Conservation (phyloP, 139 green algal genomes). For the Ettlia oleoabundans region DNA sequence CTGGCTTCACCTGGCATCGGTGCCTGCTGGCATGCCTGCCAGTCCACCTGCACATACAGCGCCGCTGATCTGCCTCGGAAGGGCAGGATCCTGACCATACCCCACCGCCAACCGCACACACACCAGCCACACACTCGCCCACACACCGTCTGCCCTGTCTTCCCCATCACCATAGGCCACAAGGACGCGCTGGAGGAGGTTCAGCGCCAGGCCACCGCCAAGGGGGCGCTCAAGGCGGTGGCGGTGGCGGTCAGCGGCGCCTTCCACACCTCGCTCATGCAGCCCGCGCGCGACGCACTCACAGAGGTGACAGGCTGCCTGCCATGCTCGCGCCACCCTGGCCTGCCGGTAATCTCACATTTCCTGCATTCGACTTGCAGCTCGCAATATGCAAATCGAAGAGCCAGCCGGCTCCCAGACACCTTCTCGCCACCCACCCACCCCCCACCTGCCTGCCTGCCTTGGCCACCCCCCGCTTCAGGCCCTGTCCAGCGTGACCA, state of each 20-base stretch:
- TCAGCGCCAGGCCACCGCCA: constrained; percentile 55
- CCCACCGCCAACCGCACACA: too few species aligned
- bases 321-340: too few species aligned
- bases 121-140: too few species aligned
- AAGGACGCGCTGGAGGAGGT: constrained; percentile 70
- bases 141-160: not conserved
- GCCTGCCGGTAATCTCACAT: too few species aligned
- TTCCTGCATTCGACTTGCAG: not conserved
- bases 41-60: too few species aligned
- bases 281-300: constrained; percentile 71
- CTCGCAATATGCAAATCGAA: too few species aligned
- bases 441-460: not conserved
- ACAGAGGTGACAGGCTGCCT: too few species aligned
- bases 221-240: constrained; percentile 84
- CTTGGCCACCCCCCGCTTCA: constrained; percentile 38
- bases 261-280: constrained; percentile 94
- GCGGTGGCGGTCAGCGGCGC: constrained; percentile 84
- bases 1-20: not conserved
- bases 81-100: too few species aligned
- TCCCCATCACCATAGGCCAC: constrained; percentile 59
- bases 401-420: not conserved
- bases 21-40: not conserved
- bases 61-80: too few species aligned
- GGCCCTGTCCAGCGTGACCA: constrained; percentile 68
- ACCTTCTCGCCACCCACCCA: not conserved